A percentile compares a stretch with the other conserved stretches of the same genome.
These are phyloP conservation scores for Allantophomopsis lycopodina DNA, from an alignment of 2,329 filamentous ascomycete species.

Conservation along the genomic window DNA sequence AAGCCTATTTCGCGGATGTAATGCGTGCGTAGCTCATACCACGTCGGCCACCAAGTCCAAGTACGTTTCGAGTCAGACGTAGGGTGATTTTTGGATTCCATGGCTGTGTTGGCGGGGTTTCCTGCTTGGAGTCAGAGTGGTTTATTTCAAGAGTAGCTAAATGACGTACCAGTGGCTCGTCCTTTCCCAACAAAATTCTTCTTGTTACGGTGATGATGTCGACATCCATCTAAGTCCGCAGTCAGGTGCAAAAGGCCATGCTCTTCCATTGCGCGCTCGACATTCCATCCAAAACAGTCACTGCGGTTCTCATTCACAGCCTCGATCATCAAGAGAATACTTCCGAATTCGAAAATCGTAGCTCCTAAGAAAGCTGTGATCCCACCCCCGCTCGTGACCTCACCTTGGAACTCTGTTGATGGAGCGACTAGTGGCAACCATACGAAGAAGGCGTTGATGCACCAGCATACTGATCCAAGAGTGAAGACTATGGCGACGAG, in stretches of 20 bases:
- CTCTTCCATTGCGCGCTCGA: conserved; percentile 33
- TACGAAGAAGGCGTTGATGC: conserved; percentile 48
- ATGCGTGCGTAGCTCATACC: conserved; percentile 39
- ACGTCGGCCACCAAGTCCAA: conserved; percentile 48
- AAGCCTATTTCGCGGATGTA: conserved; percentile 51
- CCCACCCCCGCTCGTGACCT: conserved; percentile 39
- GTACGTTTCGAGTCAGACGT: conserved; percentile 9
- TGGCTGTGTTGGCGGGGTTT: conserved; percentile 5
- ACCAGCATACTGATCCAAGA: conserved; percentile 37
- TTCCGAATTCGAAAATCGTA: conserved; percentile 51
- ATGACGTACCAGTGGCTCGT: conserved; percentile 5
- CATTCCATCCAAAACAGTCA: conserved; percentile 56
- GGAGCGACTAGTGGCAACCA: conserved; percentile 44
- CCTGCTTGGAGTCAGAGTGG: conserved; percentile 2
- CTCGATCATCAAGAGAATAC: conserved; percentile 48
- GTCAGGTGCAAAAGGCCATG: conserved; percentile 8
- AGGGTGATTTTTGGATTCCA: conserved; percentile 6
- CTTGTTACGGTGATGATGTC: conserved; percentile 26
- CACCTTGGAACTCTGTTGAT: conserved; percentile 35
- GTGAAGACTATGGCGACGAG: conserved; percentile 39
- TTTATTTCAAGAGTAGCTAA: background rate
- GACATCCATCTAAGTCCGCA: conserved; percentile 15
- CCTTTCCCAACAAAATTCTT: conserved; percentile 22
- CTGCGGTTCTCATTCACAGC: conserved; percentile 53
- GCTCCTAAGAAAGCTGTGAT: conserved; percentile 54